Evolutionary conservation across 331 rosid genomes (phyloP).

Genomic region (Prunus yedoensis): DNA sequence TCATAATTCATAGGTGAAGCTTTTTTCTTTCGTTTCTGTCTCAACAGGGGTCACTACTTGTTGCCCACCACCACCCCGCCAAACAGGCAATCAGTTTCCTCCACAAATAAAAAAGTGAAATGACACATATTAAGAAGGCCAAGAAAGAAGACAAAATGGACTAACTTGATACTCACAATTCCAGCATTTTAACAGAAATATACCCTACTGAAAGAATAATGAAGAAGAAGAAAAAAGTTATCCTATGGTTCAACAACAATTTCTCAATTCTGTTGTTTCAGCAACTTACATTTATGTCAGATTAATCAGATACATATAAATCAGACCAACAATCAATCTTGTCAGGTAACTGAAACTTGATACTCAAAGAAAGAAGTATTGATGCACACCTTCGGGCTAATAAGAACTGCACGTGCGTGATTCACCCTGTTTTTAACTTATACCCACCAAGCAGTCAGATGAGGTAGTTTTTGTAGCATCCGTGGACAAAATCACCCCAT

Average conservation of each 20-base stretch:
- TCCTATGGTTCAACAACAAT: constrained; percentile 7
- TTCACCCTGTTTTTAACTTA: constrained; percentile 11
- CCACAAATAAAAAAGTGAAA: not conserved
- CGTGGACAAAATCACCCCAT: constrained; percentile 10
- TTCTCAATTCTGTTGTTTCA: constrained; percentile 8
- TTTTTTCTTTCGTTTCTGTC: not conserved
- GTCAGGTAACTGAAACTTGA: not conserved
- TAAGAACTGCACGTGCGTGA: constrained; percentile 20
- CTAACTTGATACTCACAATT: not conserved
- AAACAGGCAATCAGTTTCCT: constrained; percentile 2
- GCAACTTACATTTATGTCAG: constrained; percentile 7
- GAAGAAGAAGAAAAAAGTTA: not conserved
- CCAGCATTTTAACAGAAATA: not conserved
- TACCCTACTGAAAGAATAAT: constrained; percentile 1
- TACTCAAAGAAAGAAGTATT: not conserved
- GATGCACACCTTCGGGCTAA: constrained; percentile 14
- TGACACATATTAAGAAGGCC: not conserved
- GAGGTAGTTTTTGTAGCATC: constrained; percentile 13
- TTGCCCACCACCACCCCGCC: not conserved
- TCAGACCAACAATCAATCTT: constrained; percentile 17
- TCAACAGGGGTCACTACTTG: not conserved
- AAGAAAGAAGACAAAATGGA: not conserved
- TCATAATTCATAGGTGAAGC: not conserved
- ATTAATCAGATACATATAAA: constrained; percentile 10
- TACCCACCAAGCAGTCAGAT: constrained; percentile 6